Evolutionary conservation across 192 early-diverging fungal genomes (phyloP), one percentile per base, ranked within the genome.

Genomic region (Diversispora eburnea): DNA sequence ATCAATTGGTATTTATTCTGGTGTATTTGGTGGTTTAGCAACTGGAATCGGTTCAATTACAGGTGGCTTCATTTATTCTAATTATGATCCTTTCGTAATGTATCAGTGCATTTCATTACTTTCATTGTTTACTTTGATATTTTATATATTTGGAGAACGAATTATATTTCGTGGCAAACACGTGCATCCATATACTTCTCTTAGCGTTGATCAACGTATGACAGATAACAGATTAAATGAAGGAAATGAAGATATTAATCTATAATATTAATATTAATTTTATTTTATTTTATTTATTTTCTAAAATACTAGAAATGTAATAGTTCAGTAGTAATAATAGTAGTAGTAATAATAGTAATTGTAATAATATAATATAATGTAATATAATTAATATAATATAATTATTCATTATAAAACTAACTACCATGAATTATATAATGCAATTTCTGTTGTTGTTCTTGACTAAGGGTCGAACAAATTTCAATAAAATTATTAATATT

Each of bases 401-500:
- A 33, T 33, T n/a, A 33, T 33, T 33, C 25, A 33, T 33, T 33
- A 33, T 33, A 33, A 33, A 33, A 33, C 25, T 33, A 33, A 22
- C 57, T 49, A 9, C 42, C 61, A 42, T 6, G 17, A n/a, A 63
- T n/a, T 43, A 63, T n/a, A 19, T 8, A 63, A 9, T n/a, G 61
- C 45, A 63, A 45, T 63, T 63, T 63, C n/a, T 43, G 61, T 43
- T 63, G 61, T 3, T 63, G 15, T 19, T 63, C 61, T 46, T 63
- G 39, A 8, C 42, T 63, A 45, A 63, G 42, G 17, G 33, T 41
- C 4, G 61, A 63, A 70, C 51, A 55, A 33, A 61, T 61, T 45
- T 72, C 52, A 48, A 45, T 22, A 61, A 61, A 72, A 72, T 72
- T 72, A 61, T 61, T 72, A 8, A 49, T 25, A 61, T 62, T 73